Evolutionary conservation across 1,284 basidiomycete species (phyloP).

Genomic region (Cerioporus squamosus): DNA sequence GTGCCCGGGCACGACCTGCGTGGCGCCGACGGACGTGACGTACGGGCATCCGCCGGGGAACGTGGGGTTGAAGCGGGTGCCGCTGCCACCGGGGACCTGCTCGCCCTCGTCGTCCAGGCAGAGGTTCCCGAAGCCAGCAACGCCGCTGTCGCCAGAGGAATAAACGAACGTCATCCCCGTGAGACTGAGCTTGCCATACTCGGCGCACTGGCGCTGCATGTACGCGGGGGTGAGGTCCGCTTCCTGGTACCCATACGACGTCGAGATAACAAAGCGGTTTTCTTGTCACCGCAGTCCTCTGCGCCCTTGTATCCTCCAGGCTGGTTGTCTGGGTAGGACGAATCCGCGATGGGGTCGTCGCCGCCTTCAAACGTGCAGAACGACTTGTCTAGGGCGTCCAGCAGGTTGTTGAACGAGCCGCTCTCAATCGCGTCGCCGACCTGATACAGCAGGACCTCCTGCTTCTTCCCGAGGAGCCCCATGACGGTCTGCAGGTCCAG

Average conservation of each 20-base stretch:
- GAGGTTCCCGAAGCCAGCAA: constrained; percentile 49
- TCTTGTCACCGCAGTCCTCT: constrained; percentile 54
- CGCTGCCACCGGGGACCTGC: constrained; percentile 31
- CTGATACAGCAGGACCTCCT: constrained; percentile 50
- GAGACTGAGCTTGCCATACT: constrained; percentile 61
- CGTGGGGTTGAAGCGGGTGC: constrained; percentile 49
- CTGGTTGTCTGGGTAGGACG: constrained; percentile 43
- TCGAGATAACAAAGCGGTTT: constrained; percentile 58
- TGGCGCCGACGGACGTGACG: constrained; percentile 60
- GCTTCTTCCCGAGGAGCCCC: constrained; percentile 41
- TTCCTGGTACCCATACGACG: constrained; percentile 57
- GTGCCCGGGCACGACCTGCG: constrained; percentile 48
- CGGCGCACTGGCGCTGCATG: constrained; percentile 55
- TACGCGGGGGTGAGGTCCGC: constrained; percentile 48
- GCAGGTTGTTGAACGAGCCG: constrained; percentile 47
- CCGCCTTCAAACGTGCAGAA: constrained; percentile 49
- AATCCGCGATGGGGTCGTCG: constrained; percentile 46
- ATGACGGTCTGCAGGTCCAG: constrained; percentile 48
- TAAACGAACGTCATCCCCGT: constrained; percentile 66
- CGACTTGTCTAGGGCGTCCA: constrained; percentile 49
- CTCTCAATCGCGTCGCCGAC: constrained; percentile 47
- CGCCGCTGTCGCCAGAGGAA: constrained; percentile 65
- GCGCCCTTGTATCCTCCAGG: constrained; percentile 44
- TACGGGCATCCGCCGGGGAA: constrained; percentile 65
- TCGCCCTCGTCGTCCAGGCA: constrained; percentile 49